Conservation (phyloP, 441 rosid genomes). For the Adansonia grandidieri region DNA sequence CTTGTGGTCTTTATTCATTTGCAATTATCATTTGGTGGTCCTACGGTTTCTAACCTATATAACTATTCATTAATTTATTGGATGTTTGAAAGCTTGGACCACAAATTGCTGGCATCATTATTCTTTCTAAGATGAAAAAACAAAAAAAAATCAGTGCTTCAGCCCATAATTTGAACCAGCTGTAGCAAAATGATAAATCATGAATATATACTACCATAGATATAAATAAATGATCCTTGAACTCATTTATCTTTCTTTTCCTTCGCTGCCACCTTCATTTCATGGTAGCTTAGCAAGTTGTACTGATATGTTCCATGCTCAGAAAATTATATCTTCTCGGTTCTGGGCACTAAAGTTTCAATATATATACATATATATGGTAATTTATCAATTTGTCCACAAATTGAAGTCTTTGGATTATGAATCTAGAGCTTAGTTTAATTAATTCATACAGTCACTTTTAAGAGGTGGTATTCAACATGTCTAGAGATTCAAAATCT, state of each 20-base stretch:
- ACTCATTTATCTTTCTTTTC: too few species aligned
- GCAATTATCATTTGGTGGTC: slow-evolving; percentile 44
- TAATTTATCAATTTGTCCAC: background rate
- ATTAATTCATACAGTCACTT: too few species aligned
- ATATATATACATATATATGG: background rate
- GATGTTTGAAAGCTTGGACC: slow-evolving; percentile 41
- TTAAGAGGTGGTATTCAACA: too few species aligned
- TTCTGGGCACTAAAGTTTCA: background rate
- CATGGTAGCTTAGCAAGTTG: too few species aligned
- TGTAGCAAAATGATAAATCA: background rate
- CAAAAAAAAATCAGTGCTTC: slow-evolving; percentile 9
- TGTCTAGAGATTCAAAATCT: too few species aligned
- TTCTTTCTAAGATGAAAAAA: slow-evolving; percentile 26
- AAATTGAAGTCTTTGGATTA: too few species aligned
- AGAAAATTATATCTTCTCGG: background rate
- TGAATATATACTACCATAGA: background rate
- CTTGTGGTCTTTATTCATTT: slow-evolving; percentile 10
- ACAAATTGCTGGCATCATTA: slow-evolving; percentile 40
- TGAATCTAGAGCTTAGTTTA: too few species aligned
- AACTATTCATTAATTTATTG: slow-evolving; percentile 35
- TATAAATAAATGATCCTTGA: slow-evolving; percentile 5
- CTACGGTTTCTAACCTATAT: slow-evolving; percentile 27
- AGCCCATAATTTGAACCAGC: slow-evolving; percentile 11
- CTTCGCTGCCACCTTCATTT: background rate
- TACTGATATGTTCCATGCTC: too few species aligned